These are phyloP conservation scores for Fraxinus nigra DNA, from an alignment of 305 asterid species.

Conservation along the genomic window DNA sequence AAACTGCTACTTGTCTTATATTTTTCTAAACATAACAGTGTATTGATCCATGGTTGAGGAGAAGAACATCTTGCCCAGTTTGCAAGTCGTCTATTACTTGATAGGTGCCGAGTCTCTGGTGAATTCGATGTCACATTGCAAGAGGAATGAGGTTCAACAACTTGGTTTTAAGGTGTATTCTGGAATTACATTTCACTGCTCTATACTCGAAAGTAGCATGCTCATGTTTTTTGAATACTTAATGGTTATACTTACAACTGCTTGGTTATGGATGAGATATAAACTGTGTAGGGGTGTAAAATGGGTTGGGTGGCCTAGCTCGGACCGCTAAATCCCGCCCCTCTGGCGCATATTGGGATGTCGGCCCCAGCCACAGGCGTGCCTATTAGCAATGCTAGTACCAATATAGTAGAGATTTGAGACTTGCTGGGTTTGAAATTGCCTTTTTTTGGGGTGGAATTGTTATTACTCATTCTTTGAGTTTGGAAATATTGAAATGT, in stretches of 20 bases:
- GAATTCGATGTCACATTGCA: not conserved
- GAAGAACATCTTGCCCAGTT: conserved; percentile 73
- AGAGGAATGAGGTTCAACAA: not conserved
- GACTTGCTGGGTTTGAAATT: not conserved
- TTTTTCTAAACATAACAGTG: conserved; percentile 47
- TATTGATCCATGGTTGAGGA: conserved; percentile 87
- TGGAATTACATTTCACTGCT: conserved; percentile 2
- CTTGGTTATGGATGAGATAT: not conserved
- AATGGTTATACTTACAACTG: not conserved
- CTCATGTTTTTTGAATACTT: not conserved
- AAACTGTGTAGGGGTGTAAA: not conserved
- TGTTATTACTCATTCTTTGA: not conserved
- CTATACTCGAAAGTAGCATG: not conserved
- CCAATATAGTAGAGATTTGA: not conserved
- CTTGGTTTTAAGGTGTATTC: not conserved
- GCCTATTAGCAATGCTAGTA: not conserved
- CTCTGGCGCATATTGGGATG: not conserved
- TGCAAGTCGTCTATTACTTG: conserved; percentile 78
- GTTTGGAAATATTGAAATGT: not conserved
- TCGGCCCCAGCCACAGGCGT: not conserved
- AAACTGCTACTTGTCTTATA: not conserved
- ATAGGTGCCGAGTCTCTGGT: not conserved
- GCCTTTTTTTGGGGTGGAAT: not conserved
- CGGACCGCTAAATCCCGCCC: not conserved
- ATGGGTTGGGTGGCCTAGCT: not conserved